phyloP scores from a whole-genome alignment of 331 rosid genomes.

The Pyracantha coccinea region DNA sequence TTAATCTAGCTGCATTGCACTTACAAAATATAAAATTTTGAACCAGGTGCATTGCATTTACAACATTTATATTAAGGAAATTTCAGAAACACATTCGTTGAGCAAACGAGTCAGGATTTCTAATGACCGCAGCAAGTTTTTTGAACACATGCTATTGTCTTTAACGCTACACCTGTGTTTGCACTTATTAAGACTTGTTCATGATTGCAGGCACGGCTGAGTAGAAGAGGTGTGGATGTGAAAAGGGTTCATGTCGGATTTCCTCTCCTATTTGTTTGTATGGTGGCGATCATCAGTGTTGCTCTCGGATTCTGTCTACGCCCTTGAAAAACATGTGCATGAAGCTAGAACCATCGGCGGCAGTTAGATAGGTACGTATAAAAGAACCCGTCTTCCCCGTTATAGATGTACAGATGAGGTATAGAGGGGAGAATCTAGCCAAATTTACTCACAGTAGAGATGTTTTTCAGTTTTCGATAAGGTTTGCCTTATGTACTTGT shows the following conservation, averaged over 20 bases:
- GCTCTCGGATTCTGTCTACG: conserved; percentile 55
- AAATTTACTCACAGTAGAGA: neutral
- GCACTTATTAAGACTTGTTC: neutral
- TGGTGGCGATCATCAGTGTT: conserved; percentile 64
- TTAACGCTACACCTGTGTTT: neutral
- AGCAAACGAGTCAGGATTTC: neutral
- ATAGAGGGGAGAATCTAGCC: neutral
- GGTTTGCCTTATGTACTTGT: neutral
- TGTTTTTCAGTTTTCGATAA: neutral
- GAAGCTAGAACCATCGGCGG: neutral
- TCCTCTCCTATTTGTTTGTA: conserved; percentile 69
- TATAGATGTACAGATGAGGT: conserved; percentile 8
- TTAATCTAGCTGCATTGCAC: too few relatives aligned
- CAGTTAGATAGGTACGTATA: neutral
- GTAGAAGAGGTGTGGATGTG: conserved; percentile 33
- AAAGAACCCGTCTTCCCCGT: neutral
- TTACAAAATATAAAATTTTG: neutral
- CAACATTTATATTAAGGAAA: too few relatives aligned
- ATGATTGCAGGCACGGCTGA: conserved; percentile 48
- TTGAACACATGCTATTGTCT: neutral
- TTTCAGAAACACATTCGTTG: neutral
- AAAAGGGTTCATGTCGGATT: conserved; percentile 58
- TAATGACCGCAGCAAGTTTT: too few relatives aligned
- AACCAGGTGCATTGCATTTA: neutral
- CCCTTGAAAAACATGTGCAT: conserved; percentile 23